phyloP scores from a whole-genome alignment of 345 rosid species.

The Moricandia moricandioides region DNA sequence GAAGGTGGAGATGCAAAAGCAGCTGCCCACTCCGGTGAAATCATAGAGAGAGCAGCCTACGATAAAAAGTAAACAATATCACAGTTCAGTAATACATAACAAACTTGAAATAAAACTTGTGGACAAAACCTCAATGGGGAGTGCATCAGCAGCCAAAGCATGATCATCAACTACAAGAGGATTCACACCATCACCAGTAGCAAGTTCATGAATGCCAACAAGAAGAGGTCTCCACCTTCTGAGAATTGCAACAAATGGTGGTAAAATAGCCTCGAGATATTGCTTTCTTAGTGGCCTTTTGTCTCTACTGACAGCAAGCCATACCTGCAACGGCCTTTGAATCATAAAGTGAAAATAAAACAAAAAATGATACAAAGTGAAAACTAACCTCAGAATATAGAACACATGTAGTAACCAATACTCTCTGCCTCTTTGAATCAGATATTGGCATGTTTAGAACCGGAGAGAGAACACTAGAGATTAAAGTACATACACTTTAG shows the following conservation, averaged over 20 bases:
- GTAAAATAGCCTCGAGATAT: conserved; percentile 86
- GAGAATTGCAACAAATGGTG: conserved; percentile 91
- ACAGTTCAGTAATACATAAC: not conserved
- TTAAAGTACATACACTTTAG: conserved; percentile 7
- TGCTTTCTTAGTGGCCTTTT: conserved; percentile 75
- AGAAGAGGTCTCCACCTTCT: conserved; percentile 98
- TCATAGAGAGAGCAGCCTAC: conserved; percentile 94
- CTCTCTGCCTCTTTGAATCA: conserved; percentile 96
- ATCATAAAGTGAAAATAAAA: not conserved
- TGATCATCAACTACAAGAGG: conserved; percentile 90
- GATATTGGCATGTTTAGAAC: conserved; percentile 89
- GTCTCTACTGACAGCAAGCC: conserved; percentile 90
- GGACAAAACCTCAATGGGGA: conserved; percentile 74
- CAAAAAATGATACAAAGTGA: conserved; percentile 19
- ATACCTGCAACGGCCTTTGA: conserved; percentile 55
- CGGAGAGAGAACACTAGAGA: conserved; percentile 90
- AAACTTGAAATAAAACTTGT: not conserved
- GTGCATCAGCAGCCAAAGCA: conserved; percentile 91
- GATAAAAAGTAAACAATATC: not conserved
- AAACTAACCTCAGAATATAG: conserved; percentile 92
- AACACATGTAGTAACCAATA: conserved; percentile 91
- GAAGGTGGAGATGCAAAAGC: conserved; percentile 99
- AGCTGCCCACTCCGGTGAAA: conserved; percentile 95
- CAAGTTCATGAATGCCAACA: conserved; percentile 95
- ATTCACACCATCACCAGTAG: conserved; percentile 85